Evolutionary conservation across 495 filamentous ascomycete genomes (phyloP).

Genomic region (Annulohypoxylon bovei): DNA sequence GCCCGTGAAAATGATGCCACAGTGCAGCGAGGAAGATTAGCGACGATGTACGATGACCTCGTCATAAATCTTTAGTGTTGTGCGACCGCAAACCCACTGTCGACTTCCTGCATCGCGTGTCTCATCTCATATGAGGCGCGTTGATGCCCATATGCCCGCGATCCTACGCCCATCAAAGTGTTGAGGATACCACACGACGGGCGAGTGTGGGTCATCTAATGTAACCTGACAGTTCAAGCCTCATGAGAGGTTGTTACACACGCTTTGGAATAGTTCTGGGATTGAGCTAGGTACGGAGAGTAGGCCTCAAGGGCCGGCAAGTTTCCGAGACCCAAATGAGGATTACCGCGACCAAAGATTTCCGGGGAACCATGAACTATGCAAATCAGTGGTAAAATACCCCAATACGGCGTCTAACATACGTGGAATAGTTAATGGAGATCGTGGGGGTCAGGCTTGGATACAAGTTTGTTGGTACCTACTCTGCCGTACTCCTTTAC

Average conservation of each 20-base stretch:
- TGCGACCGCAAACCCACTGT: neutral
- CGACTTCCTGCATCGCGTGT: conserved; percentile 5
- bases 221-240: conserved; percentile 21
- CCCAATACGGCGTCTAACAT: conserved; percentile 12
- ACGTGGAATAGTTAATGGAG: conserved; percentile 27
- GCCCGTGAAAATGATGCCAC: conserved; percentile 31
- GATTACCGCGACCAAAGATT: conserved; percentile 20
- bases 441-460: conserved; percentile 33
- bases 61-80: neutral
- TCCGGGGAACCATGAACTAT: conserved; percentile 28
- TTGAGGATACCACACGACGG: conserved; percentile 5
- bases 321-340: conserved; percentile 28
- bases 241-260: conserved; percentile 29
- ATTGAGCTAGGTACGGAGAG: conserved; percentile 9
- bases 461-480: neutral
- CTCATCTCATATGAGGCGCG: conserved; percentile 9
- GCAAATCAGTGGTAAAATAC: conserved; percentile 8
- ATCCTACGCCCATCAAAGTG: conserved; percentile 8
- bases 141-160: conserved; percentile 7
- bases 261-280: conserved; percentile 8
- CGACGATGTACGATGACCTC: conserved; percentile 32
- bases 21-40: conserved; percentile 27
- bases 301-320: conserved; percentile 23
- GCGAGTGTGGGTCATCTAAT: conserved; percentile 11
- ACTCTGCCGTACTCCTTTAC: conserved; percentile 12